These are phyloP conservation scores for Ceratobasidium sp. DNA, from an alignment of 1,284 basidiomycete species.

Conservation along the genomic window DNA sequence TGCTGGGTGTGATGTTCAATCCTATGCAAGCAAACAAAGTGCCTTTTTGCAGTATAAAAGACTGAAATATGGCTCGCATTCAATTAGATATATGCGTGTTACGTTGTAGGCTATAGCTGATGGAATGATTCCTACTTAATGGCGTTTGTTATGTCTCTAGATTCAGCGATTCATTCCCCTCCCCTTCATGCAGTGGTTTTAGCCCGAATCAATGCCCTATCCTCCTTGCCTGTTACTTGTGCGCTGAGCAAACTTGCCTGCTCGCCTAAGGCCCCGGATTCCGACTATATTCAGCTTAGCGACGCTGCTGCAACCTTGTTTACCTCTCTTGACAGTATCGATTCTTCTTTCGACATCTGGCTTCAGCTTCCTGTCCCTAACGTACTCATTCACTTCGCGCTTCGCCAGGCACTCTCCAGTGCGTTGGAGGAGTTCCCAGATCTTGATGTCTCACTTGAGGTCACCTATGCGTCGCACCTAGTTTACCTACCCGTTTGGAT, in stretches of 20 bases:
- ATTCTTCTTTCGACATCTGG: slow-evolving; percentile 12
- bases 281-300: slow-evolving; percentile 7
- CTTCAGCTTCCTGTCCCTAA: slow-evolving; percentile 22
- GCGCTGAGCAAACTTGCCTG: not conserved
- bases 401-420: not conserved
- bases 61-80: too few species aligned
- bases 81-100: too few species aligned
- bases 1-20: too few species aligned
- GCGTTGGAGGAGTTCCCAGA: slow-evolving; percentile 17
- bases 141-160: too few species aligned
- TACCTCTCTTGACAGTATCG: slow-evolving; percentile 2
- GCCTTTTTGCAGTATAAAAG: too few species aligned
- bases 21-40: too few species aligned
- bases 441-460: slow-evolving; percentile 2
- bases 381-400: not conserved
- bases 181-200: not conserved
- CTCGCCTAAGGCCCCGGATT: not conserved
- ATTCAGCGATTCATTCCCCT: too few species aligned
- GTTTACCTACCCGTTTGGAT: slow-evolving; percentile 20
- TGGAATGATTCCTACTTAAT: too few species aligned
- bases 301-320: not conserved
- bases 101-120: too few species aligned
- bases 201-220: not conserved
- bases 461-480: not conserved
- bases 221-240: not conserved